Base-by-base conservation (phyloP, 768 basidiomycete genomes). In the Pluteus cervinus region DNA sequence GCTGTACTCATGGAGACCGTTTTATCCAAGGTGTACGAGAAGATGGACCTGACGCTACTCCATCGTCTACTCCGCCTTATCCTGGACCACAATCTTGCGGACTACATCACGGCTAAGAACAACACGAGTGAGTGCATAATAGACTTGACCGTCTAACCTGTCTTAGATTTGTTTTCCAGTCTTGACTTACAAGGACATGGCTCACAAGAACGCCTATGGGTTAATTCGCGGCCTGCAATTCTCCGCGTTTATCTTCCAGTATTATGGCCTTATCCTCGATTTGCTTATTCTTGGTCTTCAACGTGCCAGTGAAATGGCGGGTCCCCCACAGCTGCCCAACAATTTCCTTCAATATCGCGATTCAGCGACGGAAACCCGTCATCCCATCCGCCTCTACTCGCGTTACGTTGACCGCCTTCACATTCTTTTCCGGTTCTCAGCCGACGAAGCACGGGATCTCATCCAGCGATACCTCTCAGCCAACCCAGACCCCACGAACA, bases 1-100 rank as follows among this genome's bases (percentile, higher is more conserved):
- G 86, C 90, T 51, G 96, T 98, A 29, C 73, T 99, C 68, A 97
- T 98, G 93, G 96, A 99, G 68, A 99, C 96, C 0, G 90, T 94
- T 5, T 72, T 96, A 25, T 92, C 89, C 21, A 92, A 96, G 63
- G 96, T 97, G 14, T 98, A 98, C 59, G 96, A 98, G 73, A 98
- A 99, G 76, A 86, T 99, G 48, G 96, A 99, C 55, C 58, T 99
- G 48, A 99, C 96, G 0, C 68, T 98, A 26, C 77, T 99, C 52
- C 96, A 98, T 60, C 88, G 94, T 50, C 73, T 99, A 3, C 75
- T 98, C 29, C 89, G 96, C 39, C 78, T 98, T 24, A 97, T 99
- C 52, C 75, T 98, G 48, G 96, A 99, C 52, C 96, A 98, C 71
- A 99, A 99, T 58, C 58, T 99, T 68, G 96, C 96, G 15, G 94